Conservation (phyloP, 2,329 filamentous ascomycete genomes). For the Xylariales sp. region DNA sequence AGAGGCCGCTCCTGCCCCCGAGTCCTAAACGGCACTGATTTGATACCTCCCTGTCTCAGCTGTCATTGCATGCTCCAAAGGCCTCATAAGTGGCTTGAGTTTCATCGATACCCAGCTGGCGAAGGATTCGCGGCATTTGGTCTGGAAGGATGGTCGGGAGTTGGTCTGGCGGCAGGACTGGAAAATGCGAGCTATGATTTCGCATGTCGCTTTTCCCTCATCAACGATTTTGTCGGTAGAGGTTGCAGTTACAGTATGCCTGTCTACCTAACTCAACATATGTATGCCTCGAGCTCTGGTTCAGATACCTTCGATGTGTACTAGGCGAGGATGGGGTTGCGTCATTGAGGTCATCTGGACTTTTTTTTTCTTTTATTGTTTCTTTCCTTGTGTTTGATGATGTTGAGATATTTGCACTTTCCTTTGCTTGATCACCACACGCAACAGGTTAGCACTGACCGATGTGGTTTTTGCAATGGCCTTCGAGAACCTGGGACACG, state of each 20-base stretch:
- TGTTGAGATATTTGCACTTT: constrained; percentile 48
- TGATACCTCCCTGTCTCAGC: constrained; percentile 54
- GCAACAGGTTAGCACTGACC: constrained; percentile 33
- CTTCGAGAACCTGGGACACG: constrained; percentile 26
- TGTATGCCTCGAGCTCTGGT: constrained; percentile 43
- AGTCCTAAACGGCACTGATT: constrained; percentile 61
- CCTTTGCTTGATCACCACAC: constrained; percentile 46
- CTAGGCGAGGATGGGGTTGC: constrained; percentile 42
- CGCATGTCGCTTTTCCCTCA: constrained; percentile 45
- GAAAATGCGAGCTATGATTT: constrained; percentile 49
- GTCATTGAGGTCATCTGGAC: constrained; percentile 46
- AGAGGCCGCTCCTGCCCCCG: constrained; percentile 61
- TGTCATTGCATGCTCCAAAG: constrained; percentile 49
- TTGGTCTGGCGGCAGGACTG: constrained; percentile 49
- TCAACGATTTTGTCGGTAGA: constrained; percentile 44
- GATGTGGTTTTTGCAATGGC: constrained; percentile 29
- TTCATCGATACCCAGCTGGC: constrained; percentile 49
- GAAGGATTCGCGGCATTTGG: constrained; percentile 49
- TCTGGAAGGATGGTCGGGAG: constrained; percentile 48
- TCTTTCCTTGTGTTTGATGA: constrained; percentile 47
- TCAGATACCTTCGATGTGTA: constrained; percentile 42
- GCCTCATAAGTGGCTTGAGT: constrained; percentile 43
- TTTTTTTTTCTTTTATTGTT: constrained; percentile 43
- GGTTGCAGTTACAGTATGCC: constrained; percentile 45
- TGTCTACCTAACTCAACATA: constrained; percentile 45